Percentiles rank a stretch among this genome's conserved stretches.
These are phyloP conservation scores for Apiospora hydei DNA, from an alignment of 2,329 filamentous ascomycete genomes.

Conservation along the genomic window DNA sequence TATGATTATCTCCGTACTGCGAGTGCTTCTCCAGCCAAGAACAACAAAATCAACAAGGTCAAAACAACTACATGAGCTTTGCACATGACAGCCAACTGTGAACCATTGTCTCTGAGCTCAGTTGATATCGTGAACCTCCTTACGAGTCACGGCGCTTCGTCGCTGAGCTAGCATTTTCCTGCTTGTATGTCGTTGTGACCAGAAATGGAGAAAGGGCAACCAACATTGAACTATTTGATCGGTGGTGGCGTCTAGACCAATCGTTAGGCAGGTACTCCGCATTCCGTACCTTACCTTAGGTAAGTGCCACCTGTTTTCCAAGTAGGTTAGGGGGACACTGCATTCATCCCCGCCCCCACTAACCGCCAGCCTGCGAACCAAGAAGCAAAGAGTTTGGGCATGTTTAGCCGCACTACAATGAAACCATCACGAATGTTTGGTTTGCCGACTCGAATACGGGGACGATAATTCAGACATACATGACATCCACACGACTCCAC, in stretches of 20 bases:
- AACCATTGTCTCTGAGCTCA: not conserved
- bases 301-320: too few species aligned
- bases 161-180: not conserved
- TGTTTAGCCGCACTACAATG: not conserved
- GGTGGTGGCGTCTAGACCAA: too few species aligned
- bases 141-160: not conserved
- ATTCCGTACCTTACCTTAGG: too few species aligned
- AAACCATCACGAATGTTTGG: not conserved
- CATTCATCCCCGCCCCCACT: too few species aligned
- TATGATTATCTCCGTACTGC: not conserved
- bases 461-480: not conserved
- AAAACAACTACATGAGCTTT: slow-evolving; percentile 3
- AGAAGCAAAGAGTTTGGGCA: not conserved
- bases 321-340: too few species aligned
- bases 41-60: not conserved
- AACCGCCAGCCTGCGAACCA: not conserved
- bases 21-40: not conserved
- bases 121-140: not conserved
- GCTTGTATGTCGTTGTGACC: too few species aligned
- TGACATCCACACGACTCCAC: not conserved
- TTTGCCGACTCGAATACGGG: not conserved
- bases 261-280: too few species aligned
- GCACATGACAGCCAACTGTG: not conserved
- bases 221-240: too few species aligned
- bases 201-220: too few species aligned